Evolutionary conservation across 495 filamentous ascomycete species (phyloP).

Genomic region (Neurospora sp.): DNA sequence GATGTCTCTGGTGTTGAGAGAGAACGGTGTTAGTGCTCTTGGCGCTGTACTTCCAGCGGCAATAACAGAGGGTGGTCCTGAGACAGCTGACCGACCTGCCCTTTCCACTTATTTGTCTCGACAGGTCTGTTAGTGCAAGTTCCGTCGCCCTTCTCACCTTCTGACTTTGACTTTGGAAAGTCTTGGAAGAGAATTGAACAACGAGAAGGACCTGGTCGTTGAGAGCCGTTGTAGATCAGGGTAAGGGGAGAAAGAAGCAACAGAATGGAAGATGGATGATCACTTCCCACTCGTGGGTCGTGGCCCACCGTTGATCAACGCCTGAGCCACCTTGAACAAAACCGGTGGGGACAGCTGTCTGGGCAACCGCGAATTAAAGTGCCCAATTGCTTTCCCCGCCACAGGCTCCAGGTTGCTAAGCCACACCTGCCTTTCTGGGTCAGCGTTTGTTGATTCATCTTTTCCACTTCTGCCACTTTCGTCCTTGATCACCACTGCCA

Average conservation of each 20-base stretch:
- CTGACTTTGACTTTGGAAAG: background rate
- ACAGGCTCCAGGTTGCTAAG: background rate
- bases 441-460: background rate
- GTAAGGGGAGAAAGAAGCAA: background rate
- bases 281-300: background rate
- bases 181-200: background rate
- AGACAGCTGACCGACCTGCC: background rate
- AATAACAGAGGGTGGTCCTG: background rate
- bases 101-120: background rate
- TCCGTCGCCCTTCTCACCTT: background rate
- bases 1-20: background rate
- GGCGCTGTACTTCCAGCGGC: background rate
- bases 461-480: background rate
- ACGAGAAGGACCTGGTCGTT: background rate
- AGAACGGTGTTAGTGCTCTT: background rate
- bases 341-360: background rate
- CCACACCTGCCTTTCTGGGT: background rate
- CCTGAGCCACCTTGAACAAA: background rate
- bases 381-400: background rate
- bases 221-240: background rate
- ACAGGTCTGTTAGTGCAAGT: background rate
- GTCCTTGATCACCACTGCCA: background rate
- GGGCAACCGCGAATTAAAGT: background rate
- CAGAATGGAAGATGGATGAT: background rate
- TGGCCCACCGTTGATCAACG: background rate